Evolutionary conservation across 2,329 filamentous ascomycete species (phyloP), one percentile per base, ranked within the genome.

Genomic region (Bipolaris sorokiniana): DNA sequence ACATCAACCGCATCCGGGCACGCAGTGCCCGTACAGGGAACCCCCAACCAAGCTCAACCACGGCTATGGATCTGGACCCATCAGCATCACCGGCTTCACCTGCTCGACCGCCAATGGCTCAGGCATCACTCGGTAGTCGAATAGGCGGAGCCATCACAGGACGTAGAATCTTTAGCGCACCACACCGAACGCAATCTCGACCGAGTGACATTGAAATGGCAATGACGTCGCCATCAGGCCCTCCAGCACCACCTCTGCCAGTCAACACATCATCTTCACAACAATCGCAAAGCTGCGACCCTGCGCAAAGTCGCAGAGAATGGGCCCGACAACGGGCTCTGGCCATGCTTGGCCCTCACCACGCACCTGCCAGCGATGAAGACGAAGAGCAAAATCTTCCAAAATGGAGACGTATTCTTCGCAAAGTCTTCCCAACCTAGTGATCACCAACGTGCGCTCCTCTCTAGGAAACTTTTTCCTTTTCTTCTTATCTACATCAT

Each of bases 1-100:
- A 89, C 22, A 79, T 92, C 11, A 80, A 89, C 26, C 81, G 83
- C 33, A 75, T 90, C 47, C 81, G 88, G 44, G 83, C 85, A 52
- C 81, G 83, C 13, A 65, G 62, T 33, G 59, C 52, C 40, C 53
- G 54, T 34, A 18, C 54, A 22, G 53, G 49, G 18, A 61, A 56
- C 38, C 50, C 47, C 20, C 58, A 45, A 48, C 31, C 45, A 18
- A 42, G 40, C 18, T 51, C 52, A 6, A 48, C 41, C 11, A 37
- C 56, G 15, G 41, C 38, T 3, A 34, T 45, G 7, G 36, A 47
- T 11, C 34, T 58, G 23, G 10, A 48, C 36, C 18, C 40, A 45
- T 37, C 56, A 40, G 16, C 45, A 46, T 31, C 20, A 33, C 52
- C n/a, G 15, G 26, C 47, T 16, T 31, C 20, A 33, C 52, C n/a